phyloP scores from a whole-genome alignment of 257 asterid species.

The Eustoma russellianum region DNA sequence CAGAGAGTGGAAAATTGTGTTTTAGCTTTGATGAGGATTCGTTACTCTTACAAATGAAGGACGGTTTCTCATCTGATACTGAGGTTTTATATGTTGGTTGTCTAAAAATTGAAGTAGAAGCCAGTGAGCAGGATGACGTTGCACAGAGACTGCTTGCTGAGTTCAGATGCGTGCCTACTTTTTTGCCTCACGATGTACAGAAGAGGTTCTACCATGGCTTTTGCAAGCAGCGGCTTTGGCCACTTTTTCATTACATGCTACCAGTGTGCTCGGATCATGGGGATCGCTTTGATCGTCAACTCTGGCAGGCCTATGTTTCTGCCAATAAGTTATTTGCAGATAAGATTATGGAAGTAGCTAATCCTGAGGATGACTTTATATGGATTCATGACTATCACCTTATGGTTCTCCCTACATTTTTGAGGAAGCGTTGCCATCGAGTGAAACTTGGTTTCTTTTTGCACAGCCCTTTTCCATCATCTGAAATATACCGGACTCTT shows the following conservation, averaged over 20 bases:
- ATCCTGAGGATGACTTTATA: slow-evolving; percentile 75
- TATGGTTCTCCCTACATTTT: slow-evolving; percentile 81
- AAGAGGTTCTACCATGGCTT: slow-evolving; percentile 69
- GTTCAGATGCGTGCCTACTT: slow-evolving; percentile 81
- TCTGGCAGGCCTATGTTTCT: slow-evolving; percentile 82
- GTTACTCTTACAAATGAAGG: slow-evolving; percentile 61
- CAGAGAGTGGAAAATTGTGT: slow-evolving; percentile 48
- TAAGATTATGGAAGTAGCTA: slow-evolving; percentile 72
- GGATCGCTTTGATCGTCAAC: slow-evolving; percentile 74
- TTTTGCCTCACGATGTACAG: slow-evolving; percentile 63
- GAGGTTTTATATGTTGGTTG: slow-evolving; percentile 81
- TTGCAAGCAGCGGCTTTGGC: slow-evolving; percentile 92
- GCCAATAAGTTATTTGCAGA: slow-evolving; percentile 82
- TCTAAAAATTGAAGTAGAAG: slow-evolving; percentile 68
- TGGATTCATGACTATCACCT: slow-evolving; percentile 96
- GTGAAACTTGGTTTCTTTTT: slow-evolving; percentile 85
- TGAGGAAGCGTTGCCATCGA: slow-evolving; percentile 75
- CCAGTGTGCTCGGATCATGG: slow-evolving; percentile 91
- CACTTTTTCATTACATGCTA: slow-evolving; percentile 92
- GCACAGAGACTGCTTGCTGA: slow-evolving; percentile 66
- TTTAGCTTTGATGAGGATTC: slow-evolving; percentile 74
- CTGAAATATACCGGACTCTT: slow-evolving; percentile 82
- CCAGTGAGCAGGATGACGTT: slow-evolving; percentile 73
- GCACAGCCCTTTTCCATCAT: slow-evolving; percentile 93
- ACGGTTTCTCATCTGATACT: slow-evolving; percentile 67